Evolutionary conservation across 2,329 filamentous ascomycete genomes (phyloP), one percentile per base, ranked within the genome.

Genomic region (Stemphylium beticola): DNA sequence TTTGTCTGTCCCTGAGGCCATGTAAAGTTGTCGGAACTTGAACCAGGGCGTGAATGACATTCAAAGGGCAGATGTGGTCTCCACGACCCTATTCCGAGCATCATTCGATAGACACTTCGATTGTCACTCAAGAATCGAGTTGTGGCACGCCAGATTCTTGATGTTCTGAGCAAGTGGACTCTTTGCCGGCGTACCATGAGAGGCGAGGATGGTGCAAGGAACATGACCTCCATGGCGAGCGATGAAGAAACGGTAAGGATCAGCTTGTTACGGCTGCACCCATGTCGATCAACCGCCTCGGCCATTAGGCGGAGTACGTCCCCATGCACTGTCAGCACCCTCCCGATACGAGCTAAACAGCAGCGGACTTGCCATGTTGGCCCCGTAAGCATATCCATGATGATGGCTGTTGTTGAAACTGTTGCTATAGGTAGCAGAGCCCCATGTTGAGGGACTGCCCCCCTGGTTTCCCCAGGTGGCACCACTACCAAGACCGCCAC

Each of bases 321-420:
- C 64, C 61, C 71, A 75, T 1, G 69, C 69, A 46, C 67, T 73
- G n/a, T 65, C 62, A 7, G 57, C 61, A 29, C 60, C 58, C 15
- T 70, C 65, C 29, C 67, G 56, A 47, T 73, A 80, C 4, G 74
- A 72, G 54, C 74, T 74, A 56, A 79, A 80, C 5, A 79, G 65
- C 29, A 79, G 48, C 8, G 77, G 76, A 54, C 75, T 79, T 7
- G 69, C 71, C 62, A 78, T 70, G 38, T 67, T 72, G 26, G 62
- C 38, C 22, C 70, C 68, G 34, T 64, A 55, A 2, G 52, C 45
- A 20, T 57, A 50, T 32, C 58, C 62, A 12, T 60, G 58, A 32
- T 62, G 63, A 34, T 60, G 62, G 39, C 9, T 55, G 20, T 54
- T 61, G 39, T 63, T 64, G 37, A 57, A 61, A 33, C 53, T 62